Evolutionary conservation across 257 asterid genomes (phyloP).

Genomic region (Solanum sitiens): DNA sequence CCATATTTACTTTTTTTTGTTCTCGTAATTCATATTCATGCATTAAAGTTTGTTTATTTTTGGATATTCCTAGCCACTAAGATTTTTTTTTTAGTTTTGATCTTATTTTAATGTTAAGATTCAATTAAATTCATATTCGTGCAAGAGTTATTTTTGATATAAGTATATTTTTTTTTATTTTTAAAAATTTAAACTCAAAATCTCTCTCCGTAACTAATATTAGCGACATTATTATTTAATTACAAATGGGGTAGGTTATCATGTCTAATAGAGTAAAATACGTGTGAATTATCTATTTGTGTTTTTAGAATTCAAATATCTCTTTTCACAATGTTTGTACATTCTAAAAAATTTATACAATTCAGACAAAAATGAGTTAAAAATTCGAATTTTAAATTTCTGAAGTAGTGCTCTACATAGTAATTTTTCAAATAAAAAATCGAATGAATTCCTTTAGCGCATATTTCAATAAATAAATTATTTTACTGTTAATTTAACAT

Average conservation of each 20-base stretch:
- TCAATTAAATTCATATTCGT: too few species aligned
- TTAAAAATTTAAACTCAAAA: background rate
- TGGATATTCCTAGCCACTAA: background rate
- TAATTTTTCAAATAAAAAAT: background rate
- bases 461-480: background rate
- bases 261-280: background rate
- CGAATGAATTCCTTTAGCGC: background rate
- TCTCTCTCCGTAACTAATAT: rapidly evolving
- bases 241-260: background rate
- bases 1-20: too few species aligned
- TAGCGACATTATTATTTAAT: too few species aligned
- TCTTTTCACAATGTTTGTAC: background rate
- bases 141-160: rapidly evolving
- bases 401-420: too few species aligned
- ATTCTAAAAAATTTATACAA: background rate
- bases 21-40: background rate
- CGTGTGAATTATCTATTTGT: background rate
- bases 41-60: background rate
- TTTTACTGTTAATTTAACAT: background rate
- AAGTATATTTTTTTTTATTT: too few species aligned
- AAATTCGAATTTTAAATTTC: background rate
- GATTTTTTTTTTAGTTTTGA: too few species aligned
- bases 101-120: too few species aligned
- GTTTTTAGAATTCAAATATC: background rate
- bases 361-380: background rate